Conservation (phyloP, 225 moss, liverwort and hornwort genomes). For the Physcomitrium patens region DNA sequence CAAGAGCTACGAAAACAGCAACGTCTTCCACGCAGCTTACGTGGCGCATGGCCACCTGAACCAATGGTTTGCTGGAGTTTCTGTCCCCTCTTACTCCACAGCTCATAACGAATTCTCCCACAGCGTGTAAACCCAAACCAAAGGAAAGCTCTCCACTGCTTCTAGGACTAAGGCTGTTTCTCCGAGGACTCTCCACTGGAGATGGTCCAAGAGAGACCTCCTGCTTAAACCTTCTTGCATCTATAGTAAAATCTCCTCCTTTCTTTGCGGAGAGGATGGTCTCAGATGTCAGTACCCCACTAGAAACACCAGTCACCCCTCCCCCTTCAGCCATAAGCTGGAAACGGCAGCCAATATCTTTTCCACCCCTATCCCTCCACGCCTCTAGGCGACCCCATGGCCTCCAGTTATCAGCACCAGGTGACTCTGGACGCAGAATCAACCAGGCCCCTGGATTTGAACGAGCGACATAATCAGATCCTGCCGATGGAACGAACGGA, state of each 20-base stretch:
- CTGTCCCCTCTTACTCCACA: conserved; percentile 75
- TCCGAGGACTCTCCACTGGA: conserved; percentile 64
- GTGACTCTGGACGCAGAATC: conserved; percentile 73
- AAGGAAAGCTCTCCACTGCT: conserved; percentile 84
- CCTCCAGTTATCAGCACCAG: conserved; percentile 67
- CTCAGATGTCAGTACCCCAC: conserved; percentile 61
- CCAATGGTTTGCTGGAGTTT: conserved; percentile 59
- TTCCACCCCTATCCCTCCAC: conserved; percentile 78
- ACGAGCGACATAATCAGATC: conserved; percentile 75
- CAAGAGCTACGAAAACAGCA: conserved; percentile 83
- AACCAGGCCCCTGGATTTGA: conserved; percentile 88
- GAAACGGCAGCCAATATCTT: conserved; percentile 72
- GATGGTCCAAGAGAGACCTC: conserved; percentile 58
- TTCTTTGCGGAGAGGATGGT: conserved; percentile 60
- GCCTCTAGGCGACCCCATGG: conserved; percentile 87
- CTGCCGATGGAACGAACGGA: conserved; percentile 81
- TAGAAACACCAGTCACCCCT: conserved; percentile 60
- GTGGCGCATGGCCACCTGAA: conserved; percentile 85
- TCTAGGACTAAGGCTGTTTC: conserved; percentile 54
- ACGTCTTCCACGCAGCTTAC: conserved; percentile 83
- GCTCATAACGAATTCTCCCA: conserved; percentile 86
- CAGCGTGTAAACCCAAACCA: conserved; percentile 60
- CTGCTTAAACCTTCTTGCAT: conserved; percentile 64
- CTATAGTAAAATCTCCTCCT: conserved; percentile 82
- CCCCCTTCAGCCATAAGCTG: conserved; percentile 75